Evolutionary conservation across 768 basidiomycete genomes (phyloP).

Genomic region (Amanita muscaria): DNA sequence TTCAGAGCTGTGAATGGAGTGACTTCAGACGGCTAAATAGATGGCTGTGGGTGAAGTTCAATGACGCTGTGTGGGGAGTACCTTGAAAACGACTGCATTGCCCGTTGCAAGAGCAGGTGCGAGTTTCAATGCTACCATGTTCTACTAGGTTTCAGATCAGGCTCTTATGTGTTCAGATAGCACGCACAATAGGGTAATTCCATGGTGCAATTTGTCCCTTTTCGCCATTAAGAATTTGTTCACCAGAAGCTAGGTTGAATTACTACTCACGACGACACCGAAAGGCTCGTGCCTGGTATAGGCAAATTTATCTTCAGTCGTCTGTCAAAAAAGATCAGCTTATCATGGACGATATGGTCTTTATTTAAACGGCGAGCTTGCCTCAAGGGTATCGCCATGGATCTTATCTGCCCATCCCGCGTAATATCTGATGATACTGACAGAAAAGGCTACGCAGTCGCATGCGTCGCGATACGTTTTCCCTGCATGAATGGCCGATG

Average conservation of each 20-base stretch:
- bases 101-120: constrained; percentile 52
- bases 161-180: neutral
- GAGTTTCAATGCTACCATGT: constrained; percentile 25
- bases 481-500: no score
- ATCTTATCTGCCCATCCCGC: constrained; percentile 90
- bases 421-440: constrained; percentile 62
- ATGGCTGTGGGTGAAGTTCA: no score
- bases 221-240: neutral
- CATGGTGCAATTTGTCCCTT: neutral
- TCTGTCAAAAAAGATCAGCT: neutral
- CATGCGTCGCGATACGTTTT: constrained; percentile 46
- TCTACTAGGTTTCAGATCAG: neutral
- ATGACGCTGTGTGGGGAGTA: no score
- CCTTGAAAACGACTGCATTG: constrained; percentile 66
- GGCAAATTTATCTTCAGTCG: constrained; percentile 10
- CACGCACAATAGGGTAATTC: neutral
- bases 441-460: constrained; percentile 39
- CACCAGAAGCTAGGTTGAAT: neutral
- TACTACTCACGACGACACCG: constrained; percentile 57
- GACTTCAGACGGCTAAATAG: constrained; percentile 51
- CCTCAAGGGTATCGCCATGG: constrained; percentile 66
- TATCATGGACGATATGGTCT: no score
- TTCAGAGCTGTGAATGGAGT: constrained; percentile 65
- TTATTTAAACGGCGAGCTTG: constrained; percentile 13
- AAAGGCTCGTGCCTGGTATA: constrained; percentile 58